Conservation (phyloP, 306 rosid species). For the Argentina anserina region DNA sequence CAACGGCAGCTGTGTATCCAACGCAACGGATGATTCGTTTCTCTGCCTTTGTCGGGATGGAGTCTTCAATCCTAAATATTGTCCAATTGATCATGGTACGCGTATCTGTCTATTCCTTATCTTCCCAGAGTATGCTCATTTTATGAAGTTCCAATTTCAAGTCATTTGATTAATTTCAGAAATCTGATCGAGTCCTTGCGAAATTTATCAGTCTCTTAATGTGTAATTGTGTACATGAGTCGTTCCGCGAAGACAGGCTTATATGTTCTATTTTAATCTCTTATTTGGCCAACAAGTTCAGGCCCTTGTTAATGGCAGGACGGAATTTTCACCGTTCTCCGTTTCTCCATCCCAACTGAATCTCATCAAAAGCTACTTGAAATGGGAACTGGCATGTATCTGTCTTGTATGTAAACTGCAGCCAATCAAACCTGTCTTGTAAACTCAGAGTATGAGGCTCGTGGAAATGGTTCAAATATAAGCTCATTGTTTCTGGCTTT, state of each 20-base stretch:
- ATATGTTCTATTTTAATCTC: background rate
- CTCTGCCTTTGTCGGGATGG: background rate
- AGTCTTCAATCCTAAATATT: accelerated
- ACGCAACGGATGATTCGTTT: background rate
- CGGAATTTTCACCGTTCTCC: background rate
- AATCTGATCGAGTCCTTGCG: background rate
- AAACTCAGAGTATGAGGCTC: too few species aligned
- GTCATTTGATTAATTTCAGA: background rate
- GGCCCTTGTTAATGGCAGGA: background rate
- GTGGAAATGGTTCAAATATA: too few species aligned
- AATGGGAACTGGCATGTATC: background rate
- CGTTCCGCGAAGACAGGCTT: background rate
- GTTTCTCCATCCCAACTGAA: background rate
- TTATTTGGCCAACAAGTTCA: background rate
- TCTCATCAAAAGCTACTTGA: background rate
- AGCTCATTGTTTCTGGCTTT: too few species aligned
- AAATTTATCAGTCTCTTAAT: background rate
- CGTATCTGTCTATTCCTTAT: background rate
- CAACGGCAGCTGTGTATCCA: background rate
- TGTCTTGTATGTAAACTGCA: too few species aligned
- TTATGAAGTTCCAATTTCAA: background rate
- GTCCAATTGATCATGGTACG: background rate
- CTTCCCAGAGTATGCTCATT: background rate
- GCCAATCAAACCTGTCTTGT: too few species aligned
- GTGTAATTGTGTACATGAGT: background rate